These are phyloP conservation scores for Pichia sp. DNA, from an alignment of 1,139 yeast genomes.

Conservation along the genomic window DNA sequence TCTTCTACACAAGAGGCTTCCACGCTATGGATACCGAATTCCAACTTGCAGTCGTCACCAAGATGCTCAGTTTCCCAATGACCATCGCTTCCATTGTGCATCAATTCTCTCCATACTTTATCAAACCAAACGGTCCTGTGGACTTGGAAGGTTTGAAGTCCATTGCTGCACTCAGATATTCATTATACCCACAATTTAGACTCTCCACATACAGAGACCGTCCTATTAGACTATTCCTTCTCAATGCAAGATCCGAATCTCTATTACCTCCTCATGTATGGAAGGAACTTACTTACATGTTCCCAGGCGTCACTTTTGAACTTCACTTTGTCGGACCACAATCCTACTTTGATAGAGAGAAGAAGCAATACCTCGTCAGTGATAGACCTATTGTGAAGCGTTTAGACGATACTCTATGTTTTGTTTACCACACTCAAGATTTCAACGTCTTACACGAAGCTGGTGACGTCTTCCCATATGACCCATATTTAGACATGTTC, in stretches of 20 bases:
- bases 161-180: constrained; percentile 82
- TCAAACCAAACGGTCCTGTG: constrained; percentile 79
- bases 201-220: constrained; percentile 64
- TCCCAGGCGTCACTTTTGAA: constrained; percentile 79
- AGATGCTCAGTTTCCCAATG: constrained; percentile 86
- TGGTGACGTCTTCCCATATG: constrained; percentile 95
- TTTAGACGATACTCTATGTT: constrained; percentile 65
- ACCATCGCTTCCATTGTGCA: constrained; percentile 83
- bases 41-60: constrained; percentile 91
- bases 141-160: constrained; percentile 91
- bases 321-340: constrained; percentile 94
- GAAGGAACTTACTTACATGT: constrained; percentile 84
- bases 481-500: constrained; percentile 89
- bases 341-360: constrained; percentile 63
- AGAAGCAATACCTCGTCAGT: constrained; percentile 43
- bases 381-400: constrained; percentile 64
- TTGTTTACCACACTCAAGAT: constrained; percentile 81
- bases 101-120: constrained; percentile 75
- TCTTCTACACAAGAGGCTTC: constrained; percentile 86
- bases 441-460: constrained; percentile 87
- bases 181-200: constrained; percentile 70
- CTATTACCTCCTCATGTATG: constrained; percentile 93
- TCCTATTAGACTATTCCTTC: constrained; percentile 80
- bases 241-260: constrained; percentile 92
- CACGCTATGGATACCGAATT: constrained; percentile 96